Percentiles rank a stretch among this genome's conserved stretches.
phyloP scores from a whole-genome alignment of 495 filamentous ascomycete genomes.

The Hypoxylon lienhwacheense region DNA sequence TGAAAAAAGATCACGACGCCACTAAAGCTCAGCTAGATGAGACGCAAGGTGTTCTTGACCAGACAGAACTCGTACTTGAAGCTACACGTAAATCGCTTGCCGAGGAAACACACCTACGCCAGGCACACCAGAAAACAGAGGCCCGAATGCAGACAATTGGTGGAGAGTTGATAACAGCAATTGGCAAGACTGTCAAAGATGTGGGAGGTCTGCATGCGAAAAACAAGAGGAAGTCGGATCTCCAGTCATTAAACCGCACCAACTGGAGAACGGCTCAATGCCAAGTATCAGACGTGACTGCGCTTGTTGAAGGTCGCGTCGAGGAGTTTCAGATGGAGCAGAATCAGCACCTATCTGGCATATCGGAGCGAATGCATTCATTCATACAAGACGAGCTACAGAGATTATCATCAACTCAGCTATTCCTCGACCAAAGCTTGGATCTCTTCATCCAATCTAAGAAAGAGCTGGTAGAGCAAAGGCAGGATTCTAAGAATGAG shows the following conservation, averaged over 20 bases:
- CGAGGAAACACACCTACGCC: slow-evolving; percentile 77
- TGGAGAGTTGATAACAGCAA: slow-evolving; percentile 69
- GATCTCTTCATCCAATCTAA: slow-evolving; percentile 66
- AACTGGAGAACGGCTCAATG: slow-evolving; percentile 76
- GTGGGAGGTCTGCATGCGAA: slow-evolving; percentile 81
- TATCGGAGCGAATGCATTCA: slow-evolving; percentile 68
- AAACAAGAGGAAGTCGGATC: slow-evolving; percentile 74
- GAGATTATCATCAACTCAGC: slow-evolving; percentile 65
- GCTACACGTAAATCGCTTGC: slow-evolving; percentile 72
- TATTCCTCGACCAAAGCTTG: slow-evolving; percentile 67
- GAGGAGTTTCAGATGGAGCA: slow-evolving; percentile 70
- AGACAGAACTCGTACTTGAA: slow-evolving; percentile 80
- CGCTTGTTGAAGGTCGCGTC: slow-evolving; percentile 71
- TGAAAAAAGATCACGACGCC: slow-evolving; percentile 84
- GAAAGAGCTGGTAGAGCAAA: slow-evolving; percentile 66
- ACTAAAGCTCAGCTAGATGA: slow-evolving; percentile 70
- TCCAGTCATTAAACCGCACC: slow-evolving; percentile 76
- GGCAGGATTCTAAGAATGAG: slow-evolving; percentile 71
- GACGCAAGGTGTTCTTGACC: slow-evolving; percentile 76
- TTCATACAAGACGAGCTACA: slow-evolving; percentile 74
- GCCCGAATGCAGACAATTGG: slow-evolving; percentile 70
- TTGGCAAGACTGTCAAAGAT: slow-evolving; percentile 76
- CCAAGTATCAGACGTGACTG: slow-evolving; percentile 72
- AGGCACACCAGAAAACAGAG: slow-evolving; percentile 87
- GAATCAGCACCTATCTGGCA: slow-evolving; percentile 61